These are phyloP conservation scores for Penicillium sp. DNA, from an alignment of 2,329 filamentous ascomycete species.

Conservation along the genomic window DNA sequence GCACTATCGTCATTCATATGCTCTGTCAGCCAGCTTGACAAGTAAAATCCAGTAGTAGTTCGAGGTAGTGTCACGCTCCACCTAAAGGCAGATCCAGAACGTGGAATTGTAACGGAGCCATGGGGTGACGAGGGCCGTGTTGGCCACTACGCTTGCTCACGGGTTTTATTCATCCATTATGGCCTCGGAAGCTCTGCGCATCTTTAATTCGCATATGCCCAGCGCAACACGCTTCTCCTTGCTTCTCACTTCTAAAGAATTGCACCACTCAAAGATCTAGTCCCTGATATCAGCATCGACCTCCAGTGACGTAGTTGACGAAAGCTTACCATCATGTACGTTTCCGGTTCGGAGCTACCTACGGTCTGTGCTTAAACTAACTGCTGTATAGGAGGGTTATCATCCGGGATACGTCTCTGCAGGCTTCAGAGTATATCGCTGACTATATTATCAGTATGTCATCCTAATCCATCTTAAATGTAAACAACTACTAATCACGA, in stretches of 20 bases:
- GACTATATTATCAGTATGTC: constrained; percentile 75
- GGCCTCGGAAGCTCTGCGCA: neutral
- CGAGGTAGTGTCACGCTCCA: constrained; percentile 29
- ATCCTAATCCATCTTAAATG: neutral
- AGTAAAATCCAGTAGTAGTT: constrained; percentile 15
- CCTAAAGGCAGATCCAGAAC: constrained; percentile 18
- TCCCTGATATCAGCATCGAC: neutral
- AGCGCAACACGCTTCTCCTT: neutral
- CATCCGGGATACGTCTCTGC: constrained; percentile 72
- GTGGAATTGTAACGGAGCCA: constrained; percentile 35
- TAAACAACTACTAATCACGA: no score
- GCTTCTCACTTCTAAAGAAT: neutral
- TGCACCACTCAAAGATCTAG: constrained; percentile 8
- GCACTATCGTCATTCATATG: constrained; percentile 9
- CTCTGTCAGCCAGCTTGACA: neutral
- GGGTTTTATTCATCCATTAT: constrained; percentile 7
- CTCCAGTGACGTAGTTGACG: constrained; percentile 34
- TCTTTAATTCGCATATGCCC: neutral
- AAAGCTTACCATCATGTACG: constrained; percentile 32
- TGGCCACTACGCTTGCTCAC: constrained; percentile 12
- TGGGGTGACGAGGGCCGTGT: constrained; percentile 19
- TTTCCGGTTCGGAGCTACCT: neutral
- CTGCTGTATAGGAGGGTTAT: constrained; percentile 72
- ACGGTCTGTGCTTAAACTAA: constrained; percentile 14
- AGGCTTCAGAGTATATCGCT: constrained; percentile 76